phyloP scores from a whole-genome alignment of 2,329 filamentous ascomycete genomes.

The Apiospora malaysiana region DNA sequence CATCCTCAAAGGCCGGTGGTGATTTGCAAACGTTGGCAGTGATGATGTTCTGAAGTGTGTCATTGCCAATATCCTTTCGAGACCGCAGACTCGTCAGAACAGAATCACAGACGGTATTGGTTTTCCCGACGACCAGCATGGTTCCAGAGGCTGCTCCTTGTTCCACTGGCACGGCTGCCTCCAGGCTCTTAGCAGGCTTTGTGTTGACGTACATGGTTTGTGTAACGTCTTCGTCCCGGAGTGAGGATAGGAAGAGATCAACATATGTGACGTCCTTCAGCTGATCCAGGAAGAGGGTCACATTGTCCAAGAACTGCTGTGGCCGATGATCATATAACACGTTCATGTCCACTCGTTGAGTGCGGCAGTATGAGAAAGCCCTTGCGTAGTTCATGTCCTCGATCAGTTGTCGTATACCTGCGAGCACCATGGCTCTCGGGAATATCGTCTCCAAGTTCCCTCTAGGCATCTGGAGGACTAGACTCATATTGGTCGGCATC shows the following conservation, averaged over 20 bases:
- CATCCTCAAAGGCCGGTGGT: conserved; percentile 88
- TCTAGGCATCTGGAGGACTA: conserved; percentile 93
- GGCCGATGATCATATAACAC: conserved; percentile 95
- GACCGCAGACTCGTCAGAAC: conserved; percentile 72
- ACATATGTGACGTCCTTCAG: conserved; percentile 81
- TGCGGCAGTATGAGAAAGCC: conserved; percentile 87
- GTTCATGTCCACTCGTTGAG: conserved; percentile 96
- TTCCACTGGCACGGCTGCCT: conserved; percentile 27
- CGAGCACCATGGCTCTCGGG: conserved; percentile 88
- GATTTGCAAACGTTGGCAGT: conserved; percentile 94
- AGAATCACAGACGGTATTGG: conserved; percentile 88
- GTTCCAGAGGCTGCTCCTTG: background rate
- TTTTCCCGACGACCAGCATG: conserved; percentile 59
- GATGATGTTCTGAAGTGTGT: conserved; percentile 81
- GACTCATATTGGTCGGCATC: conserved; percentile 83
- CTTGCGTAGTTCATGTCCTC: conserved; percentile 80
- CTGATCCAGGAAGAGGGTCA: conserved; percentile 82
- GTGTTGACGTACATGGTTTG: conserved; percentile 95
- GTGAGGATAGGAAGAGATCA: conserved; percentile 87
- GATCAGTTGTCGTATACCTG: conserved; percentile 83
- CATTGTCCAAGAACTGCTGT: conserved; percentile 78
- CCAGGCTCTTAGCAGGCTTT: conserved; percentile 50
- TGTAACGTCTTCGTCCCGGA: conserved; percentile 90
- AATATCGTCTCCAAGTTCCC: conserved; percentile 96
- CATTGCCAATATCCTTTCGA: conserved; percentile 62